Conservation (phyloP, 1,284 basidiomycete species). For the Cryptococcus sp. region DNA sequence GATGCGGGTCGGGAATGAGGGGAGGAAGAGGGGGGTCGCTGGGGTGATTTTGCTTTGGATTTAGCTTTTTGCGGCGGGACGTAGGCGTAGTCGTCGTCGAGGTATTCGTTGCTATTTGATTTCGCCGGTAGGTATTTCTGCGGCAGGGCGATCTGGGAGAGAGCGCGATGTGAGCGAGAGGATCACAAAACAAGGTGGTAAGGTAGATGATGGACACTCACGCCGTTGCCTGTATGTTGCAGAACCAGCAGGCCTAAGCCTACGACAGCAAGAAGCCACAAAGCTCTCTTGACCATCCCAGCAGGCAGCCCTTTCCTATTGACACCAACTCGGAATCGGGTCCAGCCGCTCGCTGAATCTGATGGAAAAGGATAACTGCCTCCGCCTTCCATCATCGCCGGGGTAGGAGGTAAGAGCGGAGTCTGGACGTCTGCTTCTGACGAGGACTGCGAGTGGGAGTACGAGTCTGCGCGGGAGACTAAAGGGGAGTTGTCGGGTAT, state of each 20-base stretch:
- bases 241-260: neutral
- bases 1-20: neutral
- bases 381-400: constrained; percentile 5
- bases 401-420: constrained; percentile 4
- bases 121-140: neutral
- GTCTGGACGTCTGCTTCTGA: constrained; percentile 2
- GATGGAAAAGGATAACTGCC: constrained; percentile 12
- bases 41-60: neutral
- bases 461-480: neutral
- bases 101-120: neutral
- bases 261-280: neutral
- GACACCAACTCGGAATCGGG: neutral
- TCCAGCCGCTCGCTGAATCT: neutral
- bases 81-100: neutral
- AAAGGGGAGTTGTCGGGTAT: neutral
- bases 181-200: neutral
- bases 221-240: neutral
- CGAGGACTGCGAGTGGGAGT: neutral
- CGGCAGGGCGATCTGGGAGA: neutral
- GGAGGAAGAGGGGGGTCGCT: neutral
- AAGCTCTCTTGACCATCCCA: neutral
- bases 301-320: neutral
- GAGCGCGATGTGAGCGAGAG: neutral
- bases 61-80: neutral
- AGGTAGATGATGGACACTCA: neutral